phyloP scores from a whole-genome alignment of 1,284 basidiomycete species.

The Prillingera fragicola region DNA sequence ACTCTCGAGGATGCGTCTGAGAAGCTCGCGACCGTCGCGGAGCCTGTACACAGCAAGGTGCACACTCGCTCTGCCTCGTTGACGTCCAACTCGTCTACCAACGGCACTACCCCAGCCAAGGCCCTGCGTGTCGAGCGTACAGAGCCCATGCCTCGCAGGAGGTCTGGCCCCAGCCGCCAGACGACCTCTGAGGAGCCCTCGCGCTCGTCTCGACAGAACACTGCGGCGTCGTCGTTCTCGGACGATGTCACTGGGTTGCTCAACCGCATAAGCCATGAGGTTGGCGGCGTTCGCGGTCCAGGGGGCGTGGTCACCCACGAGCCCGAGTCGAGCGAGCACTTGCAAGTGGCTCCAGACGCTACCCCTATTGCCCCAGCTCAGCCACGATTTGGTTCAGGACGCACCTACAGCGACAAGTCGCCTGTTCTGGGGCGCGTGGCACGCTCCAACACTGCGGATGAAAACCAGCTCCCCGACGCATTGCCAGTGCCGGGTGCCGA shows the following conservation, averaged over 20 bases:
- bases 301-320: constrained; percentile 1
- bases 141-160: background rate
- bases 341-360: constrained; percentile 14
- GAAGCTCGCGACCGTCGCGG: too few species aligned
- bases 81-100: constrained; percentile 2
- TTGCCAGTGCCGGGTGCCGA: constrained; percentile 1
- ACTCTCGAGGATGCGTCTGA: too few species aligned
- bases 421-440: background rate
- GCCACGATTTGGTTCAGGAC: too few species aligned
- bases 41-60: too few species aligned
- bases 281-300: background rate
- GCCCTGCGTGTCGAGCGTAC: background rate
- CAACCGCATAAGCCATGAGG: constrained; percentile 13
- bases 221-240: constrained; percentile 27
- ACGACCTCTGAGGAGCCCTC: background rate
- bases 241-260: constrained; percentile 31
- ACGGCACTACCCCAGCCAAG: too few species aligned
- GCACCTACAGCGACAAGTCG: constrained; percentile 4
- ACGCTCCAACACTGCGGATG: constrained; percentile 1
- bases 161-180: constrained; percentile 1
- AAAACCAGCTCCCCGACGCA: background rate
- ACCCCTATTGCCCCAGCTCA: too few species aligned
- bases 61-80: constrained; percentile 4
- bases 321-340: constrained; percentile 10
- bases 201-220: background rate